phyloP scores from a whole-genome alignment of 2,329 filamentous ascomycete genomes.

The Metarhizium album region DNA sequence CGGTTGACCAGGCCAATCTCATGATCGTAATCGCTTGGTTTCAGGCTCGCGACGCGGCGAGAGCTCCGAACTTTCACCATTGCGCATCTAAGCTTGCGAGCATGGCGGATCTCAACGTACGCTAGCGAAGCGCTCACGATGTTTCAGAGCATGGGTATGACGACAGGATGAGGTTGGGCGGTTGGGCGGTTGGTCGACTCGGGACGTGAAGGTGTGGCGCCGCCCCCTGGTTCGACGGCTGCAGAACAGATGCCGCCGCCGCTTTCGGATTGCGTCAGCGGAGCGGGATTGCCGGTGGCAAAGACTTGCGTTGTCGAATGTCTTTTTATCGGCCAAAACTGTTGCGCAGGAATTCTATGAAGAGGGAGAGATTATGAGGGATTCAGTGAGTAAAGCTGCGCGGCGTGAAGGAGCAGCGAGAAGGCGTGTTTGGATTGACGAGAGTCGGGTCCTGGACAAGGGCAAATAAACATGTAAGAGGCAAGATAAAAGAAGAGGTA shows the following conservation, averaged over 20 bases:
- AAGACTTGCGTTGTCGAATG: not conserved
- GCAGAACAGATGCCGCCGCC: not conserved
- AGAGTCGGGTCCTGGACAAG: not conserved
- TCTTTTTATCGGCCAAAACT: not conserved
- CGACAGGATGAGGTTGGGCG: not conserved
- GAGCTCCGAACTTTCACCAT: slow-evolving; percentile 33
- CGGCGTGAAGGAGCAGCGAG: not conserved
- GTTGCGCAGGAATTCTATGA: not conserved
- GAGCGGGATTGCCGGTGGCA: not conserved
- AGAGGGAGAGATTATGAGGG: not conserved
- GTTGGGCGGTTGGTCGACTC: not conserved
- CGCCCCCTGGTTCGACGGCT: not conserved
- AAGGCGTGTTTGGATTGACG: not conserved
- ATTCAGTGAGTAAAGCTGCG: not conserved
- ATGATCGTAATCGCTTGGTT: slow-evolving; percentile 57
- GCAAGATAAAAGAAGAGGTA: not conserved
- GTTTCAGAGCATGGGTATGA: not conserved
- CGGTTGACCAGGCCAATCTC: slow-evolving; percentile 59
- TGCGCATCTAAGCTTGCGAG: slow-evolving; percentile 11
- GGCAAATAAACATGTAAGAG: not conserved
- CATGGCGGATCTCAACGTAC: slow-evolving; percentile 8
- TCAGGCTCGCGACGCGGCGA: slow-evolving; percentile 43
- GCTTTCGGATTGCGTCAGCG: not conserved
- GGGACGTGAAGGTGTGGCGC: not conserved
- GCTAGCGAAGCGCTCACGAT: not conserved